These are phyloP conservation scores for Coffea canephora DNA, from an alignment of 257 asterid species.

Conservation along the genomic window DNA sequence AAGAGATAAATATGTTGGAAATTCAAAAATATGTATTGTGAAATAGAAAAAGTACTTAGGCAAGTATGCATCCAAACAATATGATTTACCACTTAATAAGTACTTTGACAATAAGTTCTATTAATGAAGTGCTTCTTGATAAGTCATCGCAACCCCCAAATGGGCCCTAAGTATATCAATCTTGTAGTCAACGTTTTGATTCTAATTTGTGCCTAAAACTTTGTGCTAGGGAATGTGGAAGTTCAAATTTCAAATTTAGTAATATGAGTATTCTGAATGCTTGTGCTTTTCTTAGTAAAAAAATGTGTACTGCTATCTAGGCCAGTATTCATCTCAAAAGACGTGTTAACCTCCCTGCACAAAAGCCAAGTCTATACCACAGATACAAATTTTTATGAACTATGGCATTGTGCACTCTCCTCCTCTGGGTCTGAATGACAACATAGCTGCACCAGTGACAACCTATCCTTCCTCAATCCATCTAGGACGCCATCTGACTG, in stretches of 20 bases:
- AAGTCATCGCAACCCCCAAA: no score
- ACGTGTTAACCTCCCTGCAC: not conserved
- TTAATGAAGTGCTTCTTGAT: no score
- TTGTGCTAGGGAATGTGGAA: not conserved
- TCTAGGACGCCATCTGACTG: constrained; percentile 76
- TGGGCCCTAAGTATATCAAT: no score
- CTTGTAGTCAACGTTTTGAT: no score
- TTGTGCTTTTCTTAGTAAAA: no score
- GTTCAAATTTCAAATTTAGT: no score
- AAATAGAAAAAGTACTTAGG: no score
- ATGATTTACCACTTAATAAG: no score
- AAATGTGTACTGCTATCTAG: not conserved
- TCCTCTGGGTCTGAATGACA: constrained; percentile 63
- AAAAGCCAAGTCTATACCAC: not conserved
- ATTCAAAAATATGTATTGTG: no score
- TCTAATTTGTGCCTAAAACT: not conserved
- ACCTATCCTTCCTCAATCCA: constrained; percentile 51
- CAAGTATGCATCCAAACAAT: no score
- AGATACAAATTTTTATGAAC: not conserved
- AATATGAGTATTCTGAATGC: not conserved
- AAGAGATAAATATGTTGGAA: no score
- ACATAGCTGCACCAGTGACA: constrained; percentile 68
- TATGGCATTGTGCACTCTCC: constrained; percentile 36
- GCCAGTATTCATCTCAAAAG: not conserved
- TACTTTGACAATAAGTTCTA: no score